These are phyloP conservation scores for Russula emetica DNA, from an alignment of 768 basidiomycete genomes.

Conservation along the genomic window DNA sequence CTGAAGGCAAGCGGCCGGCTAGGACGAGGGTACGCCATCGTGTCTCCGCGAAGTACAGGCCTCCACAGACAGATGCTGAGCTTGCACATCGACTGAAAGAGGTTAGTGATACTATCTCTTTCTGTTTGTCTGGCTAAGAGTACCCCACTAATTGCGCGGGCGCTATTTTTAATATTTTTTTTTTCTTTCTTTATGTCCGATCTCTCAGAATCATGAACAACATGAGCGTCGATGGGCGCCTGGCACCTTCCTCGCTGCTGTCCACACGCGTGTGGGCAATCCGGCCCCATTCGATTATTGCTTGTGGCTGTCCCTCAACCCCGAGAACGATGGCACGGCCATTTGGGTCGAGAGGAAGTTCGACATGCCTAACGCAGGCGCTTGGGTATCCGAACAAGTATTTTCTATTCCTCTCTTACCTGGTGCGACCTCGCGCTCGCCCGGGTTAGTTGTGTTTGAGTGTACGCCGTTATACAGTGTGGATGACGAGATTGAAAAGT, in stretches of 20 bases:
- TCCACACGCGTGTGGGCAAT: conserved; percentile 40
- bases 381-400: conserved; percentile 54
- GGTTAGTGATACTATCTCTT: conserved; percentile 41
- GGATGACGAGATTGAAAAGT: conserved; percentile 66
- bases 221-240: conserved; percentile 70
- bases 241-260: conserved; percentile 59
- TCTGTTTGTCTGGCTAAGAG: not conserved
- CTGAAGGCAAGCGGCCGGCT: conserved; percentile 28
- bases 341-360: conserved; percentile 81
- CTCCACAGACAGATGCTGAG: conserved; percentile 59
- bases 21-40: conserved; percentile 37
- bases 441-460: conserved; percentile 73
- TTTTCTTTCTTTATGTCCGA: no score
- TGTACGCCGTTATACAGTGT: conserved; percentile 62
- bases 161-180: no score
- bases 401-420: conserved; percentile 55
- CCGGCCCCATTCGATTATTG: conserved; percentile 47
- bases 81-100: conserved; percentile 63
- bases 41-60: conserved; percentile 43
- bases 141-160: not conserved
- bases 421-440: conserved; percentile 33
- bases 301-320: conserved; percentile 72
- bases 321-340: conserved; percentile 67
- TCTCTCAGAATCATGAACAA: conserved; percentile 61
- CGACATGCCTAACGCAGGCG: conserved; percentile 57